A percentile compares a stretch with the other conserved stretches of the same genome.
phyloP scores from a whole-genome alignment of 768 basidiomycete species.

The Suillus sp. region DNA sequence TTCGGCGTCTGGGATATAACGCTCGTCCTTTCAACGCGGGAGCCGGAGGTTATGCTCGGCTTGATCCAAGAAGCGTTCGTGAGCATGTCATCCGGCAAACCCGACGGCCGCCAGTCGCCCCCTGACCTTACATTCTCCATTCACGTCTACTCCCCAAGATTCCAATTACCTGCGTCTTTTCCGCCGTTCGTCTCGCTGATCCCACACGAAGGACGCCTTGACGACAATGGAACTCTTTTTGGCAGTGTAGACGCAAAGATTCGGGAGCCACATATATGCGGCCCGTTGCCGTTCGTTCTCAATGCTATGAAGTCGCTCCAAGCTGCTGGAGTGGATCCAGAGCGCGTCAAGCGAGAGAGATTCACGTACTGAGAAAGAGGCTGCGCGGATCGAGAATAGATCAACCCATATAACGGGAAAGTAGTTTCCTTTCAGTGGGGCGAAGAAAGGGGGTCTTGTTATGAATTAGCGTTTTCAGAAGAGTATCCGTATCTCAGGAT shows the following conservation, averaged over 20 bases:
- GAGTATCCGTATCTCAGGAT: background rate
- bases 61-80: constrained; percentile 40
- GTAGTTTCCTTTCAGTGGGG: background rate
- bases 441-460: background rate
- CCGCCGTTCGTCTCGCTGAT: constrained; percentile 17
- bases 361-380: constrained; percentile 24
- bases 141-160: constrained; percentile 19
- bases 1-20: constrained; percentile 43
- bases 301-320: constrained; percentile 26
- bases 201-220: constrained; percentile 23
- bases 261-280: constrained; percentile 26
- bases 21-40: constrained; percentile 52
- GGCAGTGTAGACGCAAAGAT: constrained; percentile 18
- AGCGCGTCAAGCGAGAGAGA: constrained; percentile 26
- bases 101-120: background rate
- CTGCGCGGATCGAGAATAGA: background rate
- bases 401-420: background rate
- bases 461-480: background rate
- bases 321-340: constrained; percentile 26
- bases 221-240: constrained; percentile 22
- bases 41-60: constrained; percentile 51
- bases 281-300: constrained; percentile 28
- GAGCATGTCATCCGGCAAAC: background rate
- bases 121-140: constrained; percentile 20
- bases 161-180: constrained; percentile 8